A percentile compares a stretch with the other conserved stretches of the same genome.
Evolutionary conservation across 2,329 filamentous ascomycete species (phyloP).

Genomic region (Magnaporthiopsis incrustans): DNA sequence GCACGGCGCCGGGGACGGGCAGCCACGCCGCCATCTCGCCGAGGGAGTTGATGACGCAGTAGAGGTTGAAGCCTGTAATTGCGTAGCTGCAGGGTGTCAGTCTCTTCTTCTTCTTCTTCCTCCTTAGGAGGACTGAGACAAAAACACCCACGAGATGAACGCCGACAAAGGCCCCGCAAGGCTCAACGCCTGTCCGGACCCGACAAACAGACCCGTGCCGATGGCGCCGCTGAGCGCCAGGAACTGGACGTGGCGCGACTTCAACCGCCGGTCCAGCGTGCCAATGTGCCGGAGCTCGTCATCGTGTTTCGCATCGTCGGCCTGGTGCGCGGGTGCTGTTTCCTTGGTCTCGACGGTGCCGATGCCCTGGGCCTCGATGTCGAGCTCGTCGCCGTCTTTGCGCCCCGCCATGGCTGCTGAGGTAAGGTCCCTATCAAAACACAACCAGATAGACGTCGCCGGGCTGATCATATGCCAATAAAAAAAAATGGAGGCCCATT

Average conservation of each 20-base stretch:
- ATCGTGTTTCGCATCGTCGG: neutral
- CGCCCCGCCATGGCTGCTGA: too few species aligned
- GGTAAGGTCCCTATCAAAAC: too few species aligned
- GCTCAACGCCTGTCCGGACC: constrained; percentile 34
- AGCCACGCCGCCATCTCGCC: constrained; percentile 56
- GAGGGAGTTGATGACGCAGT: constrained; percentile 34
- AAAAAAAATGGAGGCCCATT: too few species aligned
- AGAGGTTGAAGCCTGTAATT: constrained; percentile 34
- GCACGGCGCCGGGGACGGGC: constrained; percentile 46
- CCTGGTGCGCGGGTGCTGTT: neutral
- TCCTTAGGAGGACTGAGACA: too few species aligned
- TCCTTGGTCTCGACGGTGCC: neutral
- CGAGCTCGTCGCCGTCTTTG: neutral
- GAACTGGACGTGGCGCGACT: constrained; percentile 38
- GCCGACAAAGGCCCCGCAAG: constrained; percentile 34
- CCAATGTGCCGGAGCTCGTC: constrained; percentile 11
- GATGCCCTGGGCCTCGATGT: neutral
- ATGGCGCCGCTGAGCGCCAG: constrained; percentile 40
- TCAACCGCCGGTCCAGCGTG: constrained; percentile 19
- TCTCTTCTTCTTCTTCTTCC: too few species aligned
- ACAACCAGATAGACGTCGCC: neutral
- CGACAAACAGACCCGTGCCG: constrained; percentile 40
- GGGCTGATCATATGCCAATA: too few species aligned
- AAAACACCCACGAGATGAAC: constrained; percentile 23
- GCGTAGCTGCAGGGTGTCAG: constrained; percentile 19